Percentiles rank a stretch among this genome's conserved stretches.
phyloP scores from a whole-genome alignment of 495 filamentous ascomycete genomes.

The Parathielavia appendiculata region DNA sequence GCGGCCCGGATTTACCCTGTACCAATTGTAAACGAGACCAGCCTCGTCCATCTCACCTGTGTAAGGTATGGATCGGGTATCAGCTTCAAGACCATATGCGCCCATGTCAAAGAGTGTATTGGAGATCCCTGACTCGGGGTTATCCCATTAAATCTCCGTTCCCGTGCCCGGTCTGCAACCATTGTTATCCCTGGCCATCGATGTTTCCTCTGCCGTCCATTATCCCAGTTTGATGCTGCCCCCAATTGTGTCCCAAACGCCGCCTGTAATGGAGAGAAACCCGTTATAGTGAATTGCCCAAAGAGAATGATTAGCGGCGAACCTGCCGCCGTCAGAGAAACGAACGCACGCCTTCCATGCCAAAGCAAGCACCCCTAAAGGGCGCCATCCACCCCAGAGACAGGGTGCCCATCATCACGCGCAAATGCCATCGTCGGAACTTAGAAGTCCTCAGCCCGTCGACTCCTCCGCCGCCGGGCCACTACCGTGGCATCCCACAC shows the following conservation, averaged over 20 bases:
- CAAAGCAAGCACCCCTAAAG: no score
- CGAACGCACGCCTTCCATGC: no score
- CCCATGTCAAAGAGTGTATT: background rate
- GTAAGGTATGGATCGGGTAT: no score
- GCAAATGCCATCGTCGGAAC: no score
- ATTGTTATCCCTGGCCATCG: slow-evolving; percentile 1
- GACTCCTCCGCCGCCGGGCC: slow-evolving; percentile 56
- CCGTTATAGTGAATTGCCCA: background rate
- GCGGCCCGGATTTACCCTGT: no score
- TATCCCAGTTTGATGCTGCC: background rate
- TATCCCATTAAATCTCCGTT: background rate
- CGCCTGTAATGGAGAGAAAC: background rate
- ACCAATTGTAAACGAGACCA: background rate
- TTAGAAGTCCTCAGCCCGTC: slow-evolving; percentile 23
- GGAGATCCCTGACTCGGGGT: background rate
- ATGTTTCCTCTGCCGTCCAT: slow-evolving; percentile 1
- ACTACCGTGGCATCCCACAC: slow-evolving; percentile 74
- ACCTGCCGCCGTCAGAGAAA: no score
- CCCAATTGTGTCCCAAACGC: background rate
- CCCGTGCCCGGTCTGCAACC: background rate
- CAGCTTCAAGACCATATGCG: background rate
- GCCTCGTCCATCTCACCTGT: background rate
- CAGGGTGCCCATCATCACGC: no score
- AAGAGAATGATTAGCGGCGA: background rate
- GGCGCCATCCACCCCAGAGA: no score